A percentile compares a stretch with the other conserved stretches of the same genome.
Conservation (phyloP, 345 rosid genomes). For the Carallia brachiata region DNA sequence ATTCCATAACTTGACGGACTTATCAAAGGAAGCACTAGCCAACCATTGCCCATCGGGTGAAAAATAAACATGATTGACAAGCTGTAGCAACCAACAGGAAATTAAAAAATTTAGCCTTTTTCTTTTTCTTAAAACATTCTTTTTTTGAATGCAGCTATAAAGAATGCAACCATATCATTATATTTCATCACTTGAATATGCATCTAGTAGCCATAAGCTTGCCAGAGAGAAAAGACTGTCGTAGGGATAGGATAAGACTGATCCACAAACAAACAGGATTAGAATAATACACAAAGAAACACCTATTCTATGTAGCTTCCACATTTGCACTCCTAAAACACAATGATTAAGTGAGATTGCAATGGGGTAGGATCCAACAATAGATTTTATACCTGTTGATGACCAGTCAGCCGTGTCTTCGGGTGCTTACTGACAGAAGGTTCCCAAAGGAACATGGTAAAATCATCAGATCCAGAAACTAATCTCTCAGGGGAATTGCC, state of each 20-base stretch:
- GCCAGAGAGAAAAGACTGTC: too few relatives aligned
- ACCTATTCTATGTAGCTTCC: background rate
- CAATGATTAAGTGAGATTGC: background rate
- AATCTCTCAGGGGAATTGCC: conserved; percentile 83
- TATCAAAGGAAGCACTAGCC: conserved; percentile 96
- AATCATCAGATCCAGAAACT: conserved; percentile 96
- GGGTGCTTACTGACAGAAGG: conserved; percentile 78
- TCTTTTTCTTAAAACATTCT: too few relatives aligned
- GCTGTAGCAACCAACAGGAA: conserved; percentile 47
- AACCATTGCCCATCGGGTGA: conserved; percentile 98
- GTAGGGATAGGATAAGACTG: too few relatives aligned
- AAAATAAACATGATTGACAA: conserved; percentile 87
- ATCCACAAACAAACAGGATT: too few relatives aligned
- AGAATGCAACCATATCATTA: too few relatives aligned
- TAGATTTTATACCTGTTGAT: conserved; percentile 59
- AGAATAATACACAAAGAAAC: too few relatives aligned
- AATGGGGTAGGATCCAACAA: background rate
- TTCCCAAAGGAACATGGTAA: conserved; percentile 96
- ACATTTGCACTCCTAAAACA: conserved; percentile 1
- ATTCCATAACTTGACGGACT: conserved; percentile 89
- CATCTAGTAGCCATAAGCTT: too few relatives aligned
- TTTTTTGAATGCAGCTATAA: too few relatives aligned
- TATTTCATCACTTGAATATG: too few relatives aligned
- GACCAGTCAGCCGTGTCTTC: conserved; percentile 82
- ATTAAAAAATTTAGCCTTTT: background rate